Percentiles rank a stretch among this genome's conserved stretches.
phyloP scores from a whole-genome alignment of 1,284 basidiomycete species.

The Xerocomus amazonicus region DNA sequence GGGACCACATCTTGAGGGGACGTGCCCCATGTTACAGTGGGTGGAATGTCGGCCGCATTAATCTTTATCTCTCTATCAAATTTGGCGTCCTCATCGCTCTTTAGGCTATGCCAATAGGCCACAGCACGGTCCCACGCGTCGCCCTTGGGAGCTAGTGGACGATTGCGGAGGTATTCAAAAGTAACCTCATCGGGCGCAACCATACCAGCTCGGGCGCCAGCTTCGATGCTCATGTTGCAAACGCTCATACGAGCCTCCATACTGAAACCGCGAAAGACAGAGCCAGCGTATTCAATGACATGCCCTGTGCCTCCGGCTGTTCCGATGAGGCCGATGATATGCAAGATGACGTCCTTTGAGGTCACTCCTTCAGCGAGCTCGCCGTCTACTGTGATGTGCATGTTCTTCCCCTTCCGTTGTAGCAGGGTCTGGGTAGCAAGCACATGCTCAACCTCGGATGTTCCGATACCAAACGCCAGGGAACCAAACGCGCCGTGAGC shows the following conservation, averaged over 20 bases:
- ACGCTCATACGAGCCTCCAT: constrained; percentile 98
- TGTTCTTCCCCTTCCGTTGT: constrained; percentile 93
- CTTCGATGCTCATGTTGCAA: constrained; percentile 99
- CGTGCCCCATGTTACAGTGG: constrained; percentile 96
- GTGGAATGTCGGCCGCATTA: constrained; percentile 85
- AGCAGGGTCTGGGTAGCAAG: constrained; percentile 93
- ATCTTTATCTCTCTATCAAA: constrained; percentile 90
- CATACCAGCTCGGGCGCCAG: constrained; percentile 93
- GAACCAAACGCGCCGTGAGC: constrained; percentile 96
- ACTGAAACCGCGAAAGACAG: constrained; percentile 85
- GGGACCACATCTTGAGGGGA: constrained; percentile 91
- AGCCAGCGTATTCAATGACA: constrained; percentile 93
- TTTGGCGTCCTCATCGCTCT: constrained; percentile 83
- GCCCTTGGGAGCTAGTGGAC: constrained; percentile 84
- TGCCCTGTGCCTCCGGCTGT: constrained; percentile 92
- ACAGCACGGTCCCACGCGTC: constrained; percentile 89
- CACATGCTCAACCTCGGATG: constrained; percentile 96
- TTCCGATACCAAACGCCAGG: constrained; percentile 94
- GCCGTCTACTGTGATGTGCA: constrained; percentile 92
- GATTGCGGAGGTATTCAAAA: constrained; percentile 82
- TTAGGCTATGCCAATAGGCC: constrained; percentile 85
- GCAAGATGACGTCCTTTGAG: constrained; percentile 92
- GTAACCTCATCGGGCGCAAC: constrained; percentile 92
- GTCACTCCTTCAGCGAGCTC: constrained; percentile 83
- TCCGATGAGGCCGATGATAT: constrained; percentile 93